These are phyloP conservation scores for Argentina anserina DNA, from an alignment of 306 rosid genomes.

Conservation along the genomic window DNA sequence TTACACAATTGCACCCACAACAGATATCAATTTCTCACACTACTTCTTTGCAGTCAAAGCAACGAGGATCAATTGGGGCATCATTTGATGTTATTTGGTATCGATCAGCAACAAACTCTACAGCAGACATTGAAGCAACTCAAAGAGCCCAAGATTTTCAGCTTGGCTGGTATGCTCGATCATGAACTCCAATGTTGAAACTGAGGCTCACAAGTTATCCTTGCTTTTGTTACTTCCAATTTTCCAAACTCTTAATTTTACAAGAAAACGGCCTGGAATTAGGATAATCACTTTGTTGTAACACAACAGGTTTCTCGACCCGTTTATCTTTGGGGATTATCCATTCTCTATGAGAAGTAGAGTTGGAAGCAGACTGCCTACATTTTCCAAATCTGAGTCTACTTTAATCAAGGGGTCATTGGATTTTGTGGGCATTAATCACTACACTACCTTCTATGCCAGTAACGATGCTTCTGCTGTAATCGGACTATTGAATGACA, in stretches of 20 bases:
- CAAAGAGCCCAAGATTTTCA: conserved; percentile 94
- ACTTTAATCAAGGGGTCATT: conserved; percentile 58
- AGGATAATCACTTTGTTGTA: neutral
- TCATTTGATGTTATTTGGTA: conserved; percentile 89
- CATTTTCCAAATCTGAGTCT: conserved; percentile 44
- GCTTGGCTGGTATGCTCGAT: conserved; percentile 86
- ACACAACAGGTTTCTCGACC: conserved; percentile 61
- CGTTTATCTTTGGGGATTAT: conserved; percentile 73
- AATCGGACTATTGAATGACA: conserved; percentile 43
- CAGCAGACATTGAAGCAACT: conserved; percentile 65
- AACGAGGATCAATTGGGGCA: conserved; percentile 69
- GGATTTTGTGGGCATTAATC: conserved; percentile 93
- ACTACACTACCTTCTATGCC: conserved; percentile 80
- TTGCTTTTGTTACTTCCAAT: neutral
- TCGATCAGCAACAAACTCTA: conserved; percentile 57
- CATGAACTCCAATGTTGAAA: neutral
- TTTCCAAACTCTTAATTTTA: neutral
- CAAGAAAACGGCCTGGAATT: neutral
- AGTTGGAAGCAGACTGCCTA: conserved; percentile 56
- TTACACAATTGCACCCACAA: neutral
- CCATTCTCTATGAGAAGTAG: conserved; percentile 67
- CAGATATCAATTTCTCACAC: neutral
- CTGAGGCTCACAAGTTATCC: neutral
- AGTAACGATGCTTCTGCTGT: conserved; percentile 19
- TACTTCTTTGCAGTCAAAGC: conserved; percentile 38